These are phyloP conservation scores for Aspergillus coremiiformis DNA, from an alignment of 495 filamentous ascomycete genomes.

Conservation along the genomic window DNA sequence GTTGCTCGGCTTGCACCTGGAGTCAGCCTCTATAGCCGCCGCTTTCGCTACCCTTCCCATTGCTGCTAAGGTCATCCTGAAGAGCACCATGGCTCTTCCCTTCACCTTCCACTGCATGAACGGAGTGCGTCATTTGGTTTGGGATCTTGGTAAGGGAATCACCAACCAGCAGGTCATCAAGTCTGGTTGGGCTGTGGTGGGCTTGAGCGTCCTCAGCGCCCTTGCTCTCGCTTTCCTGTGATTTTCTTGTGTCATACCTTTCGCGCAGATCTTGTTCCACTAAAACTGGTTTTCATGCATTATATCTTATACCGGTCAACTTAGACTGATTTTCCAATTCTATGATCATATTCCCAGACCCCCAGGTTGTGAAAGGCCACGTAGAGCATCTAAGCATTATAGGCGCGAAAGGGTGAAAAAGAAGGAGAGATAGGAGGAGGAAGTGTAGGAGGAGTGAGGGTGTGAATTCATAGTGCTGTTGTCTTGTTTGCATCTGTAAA, in stretches of 20 bases:
- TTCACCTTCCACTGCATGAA: slow-evolving; percentile 85
- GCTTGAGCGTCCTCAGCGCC: slow-evolving; percentile 54
- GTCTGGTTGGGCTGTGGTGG: slow-evolving; percentile 70
- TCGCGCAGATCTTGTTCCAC: slow-evolving; percentile 20
- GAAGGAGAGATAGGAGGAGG: background rate
- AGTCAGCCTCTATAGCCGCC: slow-evolving; percentile 69
- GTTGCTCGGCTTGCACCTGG: slow-evolving; percentile 74
- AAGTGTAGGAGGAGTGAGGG: background rate
- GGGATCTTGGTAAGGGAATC: slow-evolving; percentile 69
- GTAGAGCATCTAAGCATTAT: background rate
- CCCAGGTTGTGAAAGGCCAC: background rate
- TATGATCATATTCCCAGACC: background rate
- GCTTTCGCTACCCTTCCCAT: slow-evolving; percentile 67
- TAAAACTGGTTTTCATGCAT: slow-evolving; percentile 19
- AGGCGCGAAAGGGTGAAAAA: background rate
- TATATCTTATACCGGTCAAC: slow-evolving; percentile 21
- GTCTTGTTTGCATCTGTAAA: background rate
- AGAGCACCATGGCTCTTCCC: slow-evolving; percentile 66
- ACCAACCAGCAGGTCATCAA: slow-evolving; percentile 62
- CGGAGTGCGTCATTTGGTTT: slow-evolving; percentile 82
- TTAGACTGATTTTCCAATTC: slow-evolving; percentile 12
- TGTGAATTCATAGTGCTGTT: background rate
- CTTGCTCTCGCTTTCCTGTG: slow-evolving; percentile 52
- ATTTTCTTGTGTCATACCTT: slow-evolving; percentile 38
- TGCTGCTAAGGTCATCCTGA: slow-evolving; percentile 60